These are phyloP conservation scores for Sugiyamaella valdiviana DNA, from an alignment of 805 yeast species.

Conservation along the genomic window DNA sequence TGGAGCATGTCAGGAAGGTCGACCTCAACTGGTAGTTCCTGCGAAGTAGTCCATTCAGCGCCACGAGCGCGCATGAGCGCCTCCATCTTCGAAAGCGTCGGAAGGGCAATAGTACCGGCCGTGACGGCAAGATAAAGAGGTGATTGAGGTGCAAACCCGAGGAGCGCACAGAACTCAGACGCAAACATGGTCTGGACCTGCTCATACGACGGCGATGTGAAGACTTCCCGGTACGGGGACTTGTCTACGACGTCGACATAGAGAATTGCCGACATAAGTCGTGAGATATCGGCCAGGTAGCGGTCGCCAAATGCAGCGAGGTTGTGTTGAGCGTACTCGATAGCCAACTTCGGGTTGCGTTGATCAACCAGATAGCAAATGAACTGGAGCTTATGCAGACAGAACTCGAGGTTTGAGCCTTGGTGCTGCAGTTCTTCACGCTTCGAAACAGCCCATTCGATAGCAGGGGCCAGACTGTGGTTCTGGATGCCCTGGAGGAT, in stretches of 20 bases:
- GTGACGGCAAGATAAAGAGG: slow-evolving; percentile 46
- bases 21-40: slow-evolving; percentile 60
- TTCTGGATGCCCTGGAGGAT: slow-evolving; percentile 36
- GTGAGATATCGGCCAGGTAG: slow-evolving; percentile 40
- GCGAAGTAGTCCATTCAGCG: slow-evolving; percentile 49
- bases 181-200: slow-evolving; percentile 36
- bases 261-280: slow-evolving; percentile 38
- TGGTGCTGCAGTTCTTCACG: slow-evolving; percentile 27
- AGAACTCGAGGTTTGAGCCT: slow-evolving; percentile 43
- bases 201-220: slow-evolving; percentile 29
- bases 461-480: slow-evolving; percentile 41
- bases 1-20: slow-evolving; percentile 47
- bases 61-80: slow-evolving; percentile 35
- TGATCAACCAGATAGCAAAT: slow-evolving; percentile 25
- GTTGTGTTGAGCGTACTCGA: slow-evolving; percentile 39
- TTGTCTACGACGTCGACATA: slow-evolving; percentile 19
- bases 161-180: slow-evolving; percentile 43
- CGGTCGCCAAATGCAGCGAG: slow-evolving; percentile 38
- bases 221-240: slow-evolving; percentile 23
- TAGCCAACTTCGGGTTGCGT: slow-evolving; percentile 23
- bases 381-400: slow-evolving; percentile 41
- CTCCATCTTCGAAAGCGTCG: slow-evolving; percentile 46
- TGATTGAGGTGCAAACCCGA: slow-evolving; percentile 48
- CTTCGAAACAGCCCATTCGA: slow-evolving; percentile 40
- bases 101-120: slow-evolving; percentile 50